Percentiles rank a stretch among this genome's conserved stretches.
Conservation (phyloP, 2,329 filamentous ascomycete genomes). For the Penicillium hesseltinei region DNA sequence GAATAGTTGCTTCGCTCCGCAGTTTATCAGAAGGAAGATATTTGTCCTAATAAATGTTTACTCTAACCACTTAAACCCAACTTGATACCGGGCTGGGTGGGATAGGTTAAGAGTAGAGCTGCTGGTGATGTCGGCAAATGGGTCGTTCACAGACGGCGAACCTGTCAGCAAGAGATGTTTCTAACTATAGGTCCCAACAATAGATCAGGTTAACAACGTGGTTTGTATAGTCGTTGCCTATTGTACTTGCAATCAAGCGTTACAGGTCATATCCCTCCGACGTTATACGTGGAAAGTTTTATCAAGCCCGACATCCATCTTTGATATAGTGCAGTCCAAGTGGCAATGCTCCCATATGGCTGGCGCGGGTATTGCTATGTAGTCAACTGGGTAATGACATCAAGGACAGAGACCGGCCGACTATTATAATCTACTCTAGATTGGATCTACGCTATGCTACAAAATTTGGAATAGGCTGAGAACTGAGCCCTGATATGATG, state of each 20-base stretch:
- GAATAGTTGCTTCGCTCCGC: not conserved
- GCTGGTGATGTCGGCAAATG: not conserved
- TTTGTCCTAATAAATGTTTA: not conserved
- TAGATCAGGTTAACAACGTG: not conserved
- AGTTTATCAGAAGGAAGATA: not conserved
- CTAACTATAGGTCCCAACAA: not conserved
- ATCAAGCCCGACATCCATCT: not conserved
- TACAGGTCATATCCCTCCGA: no score
- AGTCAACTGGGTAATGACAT: not conserved
- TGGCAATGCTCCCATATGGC: no score
- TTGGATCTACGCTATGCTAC: not conserved
- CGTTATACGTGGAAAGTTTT: not conserved
- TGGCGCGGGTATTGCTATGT: not conserved
- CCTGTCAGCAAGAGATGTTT: not conserved
- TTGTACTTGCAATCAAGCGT: not conserved
- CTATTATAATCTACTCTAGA: not conserved
- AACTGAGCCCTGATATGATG: no score
- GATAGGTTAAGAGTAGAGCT: not conserved
- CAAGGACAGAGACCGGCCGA: no score
- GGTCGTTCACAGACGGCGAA: not conserved
- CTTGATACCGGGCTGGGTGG: not conserved
- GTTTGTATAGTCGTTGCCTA: not conserved
- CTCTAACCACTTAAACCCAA: not conserved
- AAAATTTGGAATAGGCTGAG: not conserved
- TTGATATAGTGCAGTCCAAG: not conserved